These are phyloP conservation scores for Rhododendron molle DNA, from an alignment of 148 eudicot species.

Conservation along the genomic window DNA sequence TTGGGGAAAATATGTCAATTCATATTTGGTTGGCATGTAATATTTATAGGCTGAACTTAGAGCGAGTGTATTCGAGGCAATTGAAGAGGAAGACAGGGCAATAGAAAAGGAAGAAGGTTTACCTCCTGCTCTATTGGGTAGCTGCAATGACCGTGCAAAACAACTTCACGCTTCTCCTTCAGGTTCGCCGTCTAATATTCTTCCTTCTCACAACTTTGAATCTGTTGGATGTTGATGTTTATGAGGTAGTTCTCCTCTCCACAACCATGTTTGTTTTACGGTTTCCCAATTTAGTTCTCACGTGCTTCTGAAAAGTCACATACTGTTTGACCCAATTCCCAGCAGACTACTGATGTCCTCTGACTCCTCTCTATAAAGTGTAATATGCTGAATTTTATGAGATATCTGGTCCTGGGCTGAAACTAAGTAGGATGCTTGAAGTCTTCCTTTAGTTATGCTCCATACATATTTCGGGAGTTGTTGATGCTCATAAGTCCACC, in stretches of 20 bases:
- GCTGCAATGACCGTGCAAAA: conserved; percentile 91
- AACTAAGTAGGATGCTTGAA: neutral
- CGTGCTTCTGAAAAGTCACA: neutral
- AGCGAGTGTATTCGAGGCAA: conserved; percentile 97
- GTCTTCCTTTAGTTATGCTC: neutral
- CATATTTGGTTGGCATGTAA: neutral
- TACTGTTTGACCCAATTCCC: neutral
- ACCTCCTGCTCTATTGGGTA: conserved; percentile 92
- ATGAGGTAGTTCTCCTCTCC: neutral
- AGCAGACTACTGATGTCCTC: neutral
- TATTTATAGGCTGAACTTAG: conserved; percentile 77
- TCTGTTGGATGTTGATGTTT: neutral
- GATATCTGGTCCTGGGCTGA: neutral
- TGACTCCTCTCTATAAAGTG: neutral
- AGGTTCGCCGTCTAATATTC: conserved; percentile 35
- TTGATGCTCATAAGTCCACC: neutral
- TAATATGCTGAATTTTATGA: neutral
- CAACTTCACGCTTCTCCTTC: conserved; percentile 95
- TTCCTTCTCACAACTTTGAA: neutral
- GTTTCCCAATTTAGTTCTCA: neutral
- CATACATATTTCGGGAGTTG: neutral
- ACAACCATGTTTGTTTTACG: neutral
- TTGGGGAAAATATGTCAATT: neutral
- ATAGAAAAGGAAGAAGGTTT: conserved; percentile 79
- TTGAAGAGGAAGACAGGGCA: conserved; percentile 85